A percentile compares a stretch with the other conserved stretches of the same genome.
Evolutionary conservation across 2,329 filamentous ascomycete genomes (phyloP).

Genomic region (Botrytis medusae): DNA sequence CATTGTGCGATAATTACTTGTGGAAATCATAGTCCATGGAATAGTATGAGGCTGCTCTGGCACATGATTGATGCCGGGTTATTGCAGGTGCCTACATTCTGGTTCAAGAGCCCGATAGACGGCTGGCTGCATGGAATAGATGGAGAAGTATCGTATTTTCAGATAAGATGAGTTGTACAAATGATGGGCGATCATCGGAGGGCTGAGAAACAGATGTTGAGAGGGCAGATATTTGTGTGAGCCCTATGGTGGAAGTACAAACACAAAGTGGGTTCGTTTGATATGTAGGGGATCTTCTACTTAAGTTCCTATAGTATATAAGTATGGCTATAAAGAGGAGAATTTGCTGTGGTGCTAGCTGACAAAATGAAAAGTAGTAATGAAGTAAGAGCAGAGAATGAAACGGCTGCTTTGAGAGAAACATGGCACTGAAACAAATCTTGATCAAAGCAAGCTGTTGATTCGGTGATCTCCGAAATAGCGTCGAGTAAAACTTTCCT

Average conservation of each 20-base stretch:
- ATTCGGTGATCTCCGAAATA: constrained; percentile 7
- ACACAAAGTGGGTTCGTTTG: background rate
- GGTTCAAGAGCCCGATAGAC: constrained; percentile 15
- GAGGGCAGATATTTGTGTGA: constrained; percentile 6
- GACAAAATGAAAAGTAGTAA: background rate
- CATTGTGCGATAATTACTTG: background rate
- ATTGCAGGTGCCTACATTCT: background rate
- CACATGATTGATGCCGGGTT: constrained; percentile 3
- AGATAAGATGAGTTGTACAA: background rate
- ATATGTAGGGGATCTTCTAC: background rate
- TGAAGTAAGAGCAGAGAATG: background rate
- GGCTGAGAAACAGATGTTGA: background rate
- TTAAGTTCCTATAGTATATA: background rate
- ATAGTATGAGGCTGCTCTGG: background rate
- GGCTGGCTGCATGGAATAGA: background rate
- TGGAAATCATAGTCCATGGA: background rate
- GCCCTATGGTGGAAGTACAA: constrained; percentile 1
- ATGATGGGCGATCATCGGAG: constrained; percentile 9
- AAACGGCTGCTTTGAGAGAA: background rate
- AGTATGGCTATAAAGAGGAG: background rate
- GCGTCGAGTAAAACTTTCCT: background rate
- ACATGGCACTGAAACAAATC: background rate
- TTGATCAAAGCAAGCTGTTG: constrained; percentile 6
- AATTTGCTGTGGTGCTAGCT: background rate
- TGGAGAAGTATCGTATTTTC: background rate